A percentile compares a stretch with the other conserved stretches of the same genome.
These are phyloP conservation scores for Populus tremula DNA, from an alignment of 345 rosid genomes.

Conservation along the genomic window DNA sequence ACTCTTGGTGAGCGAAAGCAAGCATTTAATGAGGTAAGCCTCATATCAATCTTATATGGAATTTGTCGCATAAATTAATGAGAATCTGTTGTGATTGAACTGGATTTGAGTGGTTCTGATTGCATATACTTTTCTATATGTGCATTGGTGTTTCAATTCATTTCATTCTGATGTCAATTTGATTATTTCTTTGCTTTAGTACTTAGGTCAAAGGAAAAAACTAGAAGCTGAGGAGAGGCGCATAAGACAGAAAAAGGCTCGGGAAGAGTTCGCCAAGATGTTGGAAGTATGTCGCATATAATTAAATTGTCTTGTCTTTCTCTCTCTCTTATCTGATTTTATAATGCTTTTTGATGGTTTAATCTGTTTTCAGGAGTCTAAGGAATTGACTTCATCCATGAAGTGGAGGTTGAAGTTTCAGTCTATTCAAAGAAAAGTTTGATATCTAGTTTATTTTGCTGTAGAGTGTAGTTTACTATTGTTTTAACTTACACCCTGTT, in stretches of 20 bases:
- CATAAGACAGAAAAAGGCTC: constrained; percentile 86
- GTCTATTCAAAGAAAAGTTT: constrained; percentile 3
- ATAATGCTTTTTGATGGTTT: constrained; percentile 23
- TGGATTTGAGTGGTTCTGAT: constrained; percentile 10
- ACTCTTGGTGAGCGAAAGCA: constrained; percentile 97
- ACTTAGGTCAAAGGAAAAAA: constrained; percentile 94
- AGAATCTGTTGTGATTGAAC: background rate
- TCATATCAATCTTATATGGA: background rate
- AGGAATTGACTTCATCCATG: constrained; percentile 75
- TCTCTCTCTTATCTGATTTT: constrained; percentile 18
- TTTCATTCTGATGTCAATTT: constrained; percentile 9
- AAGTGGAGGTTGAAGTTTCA: constrained; percentile 76
- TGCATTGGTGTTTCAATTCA: background rate
- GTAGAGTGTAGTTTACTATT: background rate
- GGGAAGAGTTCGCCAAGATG: constrained; percentile 88
- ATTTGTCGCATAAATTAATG: background rate
- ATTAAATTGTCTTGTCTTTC: constrained; percentile 8
- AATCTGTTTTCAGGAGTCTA: constrained; percentile 62
- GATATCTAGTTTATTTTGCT: constrained; percentile 1
- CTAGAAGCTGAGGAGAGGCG: constrained; percentile 96
- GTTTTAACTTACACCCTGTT: constrained; percentile 26
- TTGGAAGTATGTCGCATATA: constrained; percentile 62
- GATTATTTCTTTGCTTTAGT: constrained; percentile 35
- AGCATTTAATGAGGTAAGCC: constrained; percentile 91
- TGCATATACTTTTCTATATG: constrained; percentile 1